Conservation (phyloP, 495 filamentous ascomycete genomes). For the Neurospora discreta region DNA sequence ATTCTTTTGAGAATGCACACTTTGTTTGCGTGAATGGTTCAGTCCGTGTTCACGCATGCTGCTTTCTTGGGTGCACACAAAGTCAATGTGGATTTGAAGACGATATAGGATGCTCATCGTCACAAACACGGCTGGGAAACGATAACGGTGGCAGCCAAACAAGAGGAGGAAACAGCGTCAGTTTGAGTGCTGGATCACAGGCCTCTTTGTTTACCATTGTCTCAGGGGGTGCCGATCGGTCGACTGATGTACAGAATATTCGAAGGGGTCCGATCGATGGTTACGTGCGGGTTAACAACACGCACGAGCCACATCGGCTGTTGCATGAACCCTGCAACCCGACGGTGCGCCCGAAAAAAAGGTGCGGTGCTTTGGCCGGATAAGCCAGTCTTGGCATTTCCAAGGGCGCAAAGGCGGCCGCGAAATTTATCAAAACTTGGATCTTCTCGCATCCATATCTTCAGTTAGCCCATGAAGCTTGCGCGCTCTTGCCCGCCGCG, state of each 20-base stretch:
- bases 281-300: background rate
- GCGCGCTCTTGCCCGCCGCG: background rate
- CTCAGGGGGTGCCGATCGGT: background rate
- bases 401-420: background rate
- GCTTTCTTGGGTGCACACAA: background rate
- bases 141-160: background rate
- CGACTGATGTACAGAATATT: background rate
- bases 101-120: background rate
- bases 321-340: background rate
- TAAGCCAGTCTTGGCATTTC: background rate
- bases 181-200: background rate
- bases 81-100: background rate
- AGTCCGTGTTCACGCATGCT: background rate
- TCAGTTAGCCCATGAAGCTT: background rate
- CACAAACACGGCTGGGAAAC: background rate
- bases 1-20: background rate
- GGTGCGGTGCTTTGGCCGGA: background rate
- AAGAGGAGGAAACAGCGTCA: background rate
- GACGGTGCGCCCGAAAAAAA: background rate
- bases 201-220: background rate
- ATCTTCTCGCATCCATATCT: background rate
- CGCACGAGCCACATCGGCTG: background rate
- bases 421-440: background rate
- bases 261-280: background rate
- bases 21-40: background rate